Base-by-base conservation (phyloP, 495 filamentous ascomycete species). In the Polyplosphaeria fusca region DNA sequence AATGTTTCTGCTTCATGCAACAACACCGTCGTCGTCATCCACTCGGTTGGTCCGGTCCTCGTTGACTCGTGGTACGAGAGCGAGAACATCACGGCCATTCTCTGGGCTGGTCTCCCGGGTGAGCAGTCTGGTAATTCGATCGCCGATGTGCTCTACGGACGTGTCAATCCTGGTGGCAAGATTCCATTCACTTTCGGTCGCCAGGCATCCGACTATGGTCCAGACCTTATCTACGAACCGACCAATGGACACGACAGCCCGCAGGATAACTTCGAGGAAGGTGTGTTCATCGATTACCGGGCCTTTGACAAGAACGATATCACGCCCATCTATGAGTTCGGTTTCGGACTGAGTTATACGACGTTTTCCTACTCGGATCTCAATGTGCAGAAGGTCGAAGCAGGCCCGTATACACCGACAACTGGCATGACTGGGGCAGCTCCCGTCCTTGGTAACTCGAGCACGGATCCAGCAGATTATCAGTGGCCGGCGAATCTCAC, bases 231-330 rank as follows among this genome's bases (percentile, higher is more conserved):
- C 28, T 90, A 89, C 62, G 68, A 80, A 55, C 80, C 86, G 23
- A 92, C 92, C 71, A 85, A 87, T 46, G 86, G 83, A 43, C 66
- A 76, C 16, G 77, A 60, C 20, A 79, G 85, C 19, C 91, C 91
- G 3, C 93, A 98, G 71, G 72, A 84, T 24, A 77, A 92, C 70
- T 96, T 91, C 70, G 77, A 76, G 22, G 91, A 96, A 64, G 92
- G 92, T 30, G 77, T 86, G 24, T 93, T 95, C 73, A 94, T 96
- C 70, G 93, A 98, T 72, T 98, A 98, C 72, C 88, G 93, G 49
- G 75, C 83, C 52, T 88, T 98, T 43, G 93, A 98, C 76, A 85
- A 84, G 70, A 74, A 76, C 25, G 74, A 83, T 35, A 80, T 86
- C 48, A 77, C 82, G 20, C 89, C 93, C 1, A 83, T 88, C 53